Conservation (phyloP, 768 basidiomycete genomes). For the Hygrophoropsis aurantiaca region DNA sequence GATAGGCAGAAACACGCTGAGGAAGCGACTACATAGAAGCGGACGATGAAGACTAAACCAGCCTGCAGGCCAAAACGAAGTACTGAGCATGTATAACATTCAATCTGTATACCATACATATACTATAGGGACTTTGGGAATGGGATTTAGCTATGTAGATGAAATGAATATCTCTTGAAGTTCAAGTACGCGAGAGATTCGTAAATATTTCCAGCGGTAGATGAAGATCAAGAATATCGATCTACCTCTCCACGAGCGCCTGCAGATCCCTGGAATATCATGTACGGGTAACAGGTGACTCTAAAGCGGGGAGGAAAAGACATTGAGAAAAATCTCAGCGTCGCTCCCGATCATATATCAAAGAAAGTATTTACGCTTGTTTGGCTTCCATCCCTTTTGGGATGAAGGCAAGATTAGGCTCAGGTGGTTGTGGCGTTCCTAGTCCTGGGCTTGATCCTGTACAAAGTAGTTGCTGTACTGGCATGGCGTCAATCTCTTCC, state of each 20-base stretch:
- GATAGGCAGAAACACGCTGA: slow-evolving; percentile 54
- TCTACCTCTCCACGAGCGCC: slow-evolving; percentile 76
- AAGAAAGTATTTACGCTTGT: slow-evolving; percentile 34
- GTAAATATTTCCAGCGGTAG: slow-evolving; percentile 1
- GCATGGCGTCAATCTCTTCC: slow-evolving; percentile 63
- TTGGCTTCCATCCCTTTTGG: slow-evolving; percentile 23
- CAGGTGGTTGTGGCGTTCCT: slow-evolving; percentile 4
- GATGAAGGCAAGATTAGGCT: slow-evolving; percentile 2
- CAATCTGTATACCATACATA: background rate
- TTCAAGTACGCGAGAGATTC: slow-evolving; percentile 5
- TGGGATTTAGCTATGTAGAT: background rate
- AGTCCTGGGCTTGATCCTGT: slow-evolving; percentile 12
- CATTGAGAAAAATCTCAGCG: slow-evolving; percentile 25
- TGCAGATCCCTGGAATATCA: slow-evolving; percentile 43
- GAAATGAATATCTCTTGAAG: slow-evolving; percentile 4
- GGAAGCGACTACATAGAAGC: too few species aligned
- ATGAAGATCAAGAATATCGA: slow-evolving; percentile 26
- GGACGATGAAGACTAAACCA: too few species aligned
- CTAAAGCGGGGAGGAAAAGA: slow-evolving; percentile 59
- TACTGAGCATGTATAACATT: background rate
- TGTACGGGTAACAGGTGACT: slow-evolving; percentile 61
- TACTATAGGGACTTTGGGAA: background rate
- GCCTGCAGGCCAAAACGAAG: too few species aligned
- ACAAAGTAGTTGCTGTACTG: too few species aligned
- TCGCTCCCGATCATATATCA: slow-evolving; percentile 25